Evolutionary conservation across 768 basidiomycete genomes (phyloP).

Genomic region (Mycena haematopus): DNA sequence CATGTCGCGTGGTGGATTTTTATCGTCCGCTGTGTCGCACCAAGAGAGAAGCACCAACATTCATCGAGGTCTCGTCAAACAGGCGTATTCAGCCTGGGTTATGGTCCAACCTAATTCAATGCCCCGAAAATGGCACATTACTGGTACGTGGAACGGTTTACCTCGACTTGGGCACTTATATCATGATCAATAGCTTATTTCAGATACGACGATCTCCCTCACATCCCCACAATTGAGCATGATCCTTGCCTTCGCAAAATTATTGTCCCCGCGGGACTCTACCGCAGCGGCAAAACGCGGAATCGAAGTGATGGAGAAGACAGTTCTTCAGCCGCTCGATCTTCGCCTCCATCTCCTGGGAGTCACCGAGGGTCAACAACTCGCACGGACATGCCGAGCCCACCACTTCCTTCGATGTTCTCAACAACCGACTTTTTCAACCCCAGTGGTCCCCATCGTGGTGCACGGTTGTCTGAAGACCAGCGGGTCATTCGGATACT

Average conservation of each 20-base stretch:
- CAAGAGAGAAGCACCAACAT: slow-evolving; percentile 60
- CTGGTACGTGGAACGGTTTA: slow-evolving; percentile 50
- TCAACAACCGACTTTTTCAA: slow-evolving; percentile 39
- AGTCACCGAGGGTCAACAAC: slow-evolving; percentile 20
- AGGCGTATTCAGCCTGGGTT: slow-evolving; percentile 76
- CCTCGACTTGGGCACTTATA: slow-evolving; percentile 43
- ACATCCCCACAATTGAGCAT: slow-evolving; percentile 53
- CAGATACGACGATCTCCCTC: slow-evolving; percentile 53
- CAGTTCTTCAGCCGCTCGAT: slow-evolving; percentile 6
- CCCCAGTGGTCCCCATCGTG: slow-evolving; percentile 38
- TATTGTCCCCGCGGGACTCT: slow-evolving; percentile 53
- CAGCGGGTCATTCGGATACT: slow-evolving; percentile 66
- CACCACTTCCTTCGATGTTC: slow-evolving; percentile 47
- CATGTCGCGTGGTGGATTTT: slow-evolving; percentile 53
- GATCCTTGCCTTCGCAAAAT: slow-evolving; percentile 51
- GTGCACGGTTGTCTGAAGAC: slow-evolving; percentile 57
- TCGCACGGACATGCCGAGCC: slow-evolving; percentile 28
- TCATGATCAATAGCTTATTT: slow-evolving; percentile 47
- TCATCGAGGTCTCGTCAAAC: slow-evolving; percentile 67
- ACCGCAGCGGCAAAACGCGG: slow-evolving; percentile 52
- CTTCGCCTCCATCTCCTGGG: slow-evolving; percentile 22
- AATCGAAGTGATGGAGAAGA: slow-evolving; percentile 45
- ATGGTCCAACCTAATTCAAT: slow-evolving; percentile 47
- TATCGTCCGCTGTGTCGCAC: slow-evolving; percentile 62
- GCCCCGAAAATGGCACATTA: slow-evolving; percentile 72